A percentile compares a stretch with the other conserved stretches of the same genome.
Conservation (phyloP, 2,329 filamentous ascomycete genomes). For the Fusarium oxysporum region DNA sequence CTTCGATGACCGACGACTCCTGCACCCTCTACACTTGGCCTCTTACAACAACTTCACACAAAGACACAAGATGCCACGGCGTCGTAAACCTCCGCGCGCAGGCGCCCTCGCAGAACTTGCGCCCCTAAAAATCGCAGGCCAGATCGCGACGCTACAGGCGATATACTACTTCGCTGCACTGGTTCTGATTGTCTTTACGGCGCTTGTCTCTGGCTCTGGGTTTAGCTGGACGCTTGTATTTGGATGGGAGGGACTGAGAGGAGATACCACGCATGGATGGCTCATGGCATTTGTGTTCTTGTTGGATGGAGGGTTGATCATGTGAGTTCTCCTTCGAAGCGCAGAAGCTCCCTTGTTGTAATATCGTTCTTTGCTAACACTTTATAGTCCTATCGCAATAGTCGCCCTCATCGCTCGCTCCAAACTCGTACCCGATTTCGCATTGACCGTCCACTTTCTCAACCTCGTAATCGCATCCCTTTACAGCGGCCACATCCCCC, state of each 20-base stretch:
- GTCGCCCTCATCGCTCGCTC: conserved; percentile 86
- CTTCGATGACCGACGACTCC: conserved; percentile 24
- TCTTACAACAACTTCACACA: neutral
- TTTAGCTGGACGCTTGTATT: conserved; percentile 68
- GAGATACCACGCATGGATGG: conserved; percentile 72
- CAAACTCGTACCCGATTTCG: conserved; percentile 95
- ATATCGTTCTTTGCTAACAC: conserved; percentile 20
- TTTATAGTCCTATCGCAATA: conserved; percentile 79
- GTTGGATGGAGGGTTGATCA: conserved; percentile 65
- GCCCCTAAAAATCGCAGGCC: conserved; percentile 68
- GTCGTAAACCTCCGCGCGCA: conserved; percentile 67
- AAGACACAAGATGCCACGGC: conserved; percentile 60
- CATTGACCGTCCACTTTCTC: conserved; percentile 86
- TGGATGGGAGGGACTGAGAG: conserved; percentile 68
- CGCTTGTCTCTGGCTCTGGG: conserved; percentile 66
- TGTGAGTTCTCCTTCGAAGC: conserved; percentile 51
- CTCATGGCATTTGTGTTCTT: conserved; percentile 69
- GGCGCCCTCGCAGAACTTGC: conserved; percentile 72
- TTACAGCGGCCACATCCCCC: conserved; percentile 81
- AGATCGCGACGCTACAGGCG: conserved; percentile 68
- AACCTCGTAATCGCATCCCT: conserved; percentile 82
- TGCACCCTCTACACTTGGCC: neutral
- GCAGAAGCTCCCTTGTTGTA: neutral
- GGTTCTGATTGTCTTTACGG: conserved; percentile 67
- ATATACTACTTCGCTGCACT: conserved; percentile 66